A percentile compares a stretch with the other conserved stretches of the same genome.
These are phyloP conservation scores for Dactylellina leptospora DNA, from an alignment of 2,329 filamentous ascomycete species.

Conservation along the genomic window DNA sequence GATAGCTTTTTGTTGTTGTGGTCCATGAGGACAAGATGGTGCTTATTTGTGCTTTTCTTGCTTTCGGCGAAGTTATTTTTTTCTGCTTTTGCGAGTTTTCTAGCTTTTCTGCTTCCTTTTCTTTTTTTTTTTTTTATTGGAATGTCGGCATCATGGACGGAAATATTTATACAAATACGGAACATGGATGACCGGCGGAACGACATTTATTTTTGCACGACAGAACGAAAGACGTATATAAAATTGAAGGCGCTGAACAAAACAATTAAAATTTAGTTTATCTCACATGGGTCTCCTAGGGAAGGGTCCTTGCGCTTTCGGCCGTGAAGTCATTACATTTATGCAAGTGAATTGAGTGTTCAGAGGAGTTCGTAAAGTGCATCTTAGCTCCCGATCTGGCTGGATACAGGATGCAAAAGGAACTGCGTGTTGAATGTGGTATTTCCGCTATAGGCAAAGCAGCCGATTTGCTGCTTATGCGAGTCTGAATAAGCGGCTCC, in stretches of 20 bases:
- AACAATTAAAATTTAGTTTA: no score
- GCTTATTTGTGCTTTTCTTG: no score
- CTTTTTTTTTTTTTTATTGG: constrained; percentile 37
- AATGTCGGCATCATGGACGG: constrained; percentile 15
- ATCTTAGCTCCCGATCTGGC: no score
- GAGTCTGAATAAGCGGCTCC: constrained; percentile 43
- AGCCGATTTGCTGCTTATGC: constrained; percentile 30
- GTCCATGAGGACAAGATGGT: constrained; percentile 13
- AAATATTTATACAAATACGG: constrained; percentile 28
- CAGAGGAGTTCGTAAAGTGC: no score
- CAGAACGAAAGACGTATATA: no score
- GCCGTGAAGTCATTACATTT: no score
- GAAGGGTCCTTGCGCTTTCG: no score
- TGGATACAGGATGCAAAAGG: no score
- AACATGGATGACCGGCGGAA: background rate
- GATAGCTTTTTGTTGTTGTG: background rate
- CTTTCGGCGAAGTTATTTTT: constrained; percentile 41
- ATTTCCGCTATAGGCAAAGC: constrained; percentile 4
- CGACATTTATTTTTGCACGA: background rate
- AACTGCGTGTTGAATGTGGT: background rate
- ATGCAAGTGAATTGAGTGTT: no score
- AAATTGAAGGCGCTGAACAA: no score
- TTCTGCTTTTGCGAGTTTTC: constrained; percentile 2
- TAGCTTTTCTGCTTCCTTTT: constrained; percentile 2
- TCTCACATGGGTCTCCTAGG: no score